Evolutionary conservation across 2,329 filamentous ascomycete species (phyloP).

Genomic region (Monosporascus sp.): DNA sequence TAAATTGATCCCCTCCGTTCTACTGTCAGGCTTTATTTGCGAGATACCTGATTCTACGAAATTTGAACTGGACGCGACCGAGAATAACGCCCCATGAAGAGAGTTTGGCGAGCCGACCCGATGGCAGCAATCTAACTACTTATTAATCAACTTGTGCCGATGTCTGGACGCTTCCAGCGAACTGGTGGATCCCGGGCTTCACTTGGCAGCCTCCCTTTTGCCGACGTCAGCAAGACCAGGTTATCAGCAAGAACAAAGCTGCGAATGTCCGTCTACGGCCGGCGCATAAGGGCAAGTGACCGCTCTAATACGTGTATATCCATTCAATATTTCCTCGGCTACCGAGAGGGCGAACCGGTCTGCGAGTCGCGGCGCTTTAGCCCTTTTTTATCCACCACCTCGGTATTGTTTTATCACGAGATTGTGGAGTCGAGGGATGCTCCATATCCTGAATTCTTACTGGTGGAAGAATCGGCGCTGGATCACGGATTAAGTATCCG

Average conservation of each 20-base stretch:
- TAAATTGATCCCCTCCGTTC: neutral
- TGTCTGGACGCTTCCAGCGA: neutral
- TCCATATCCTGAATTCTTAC: conserved; percentile 13
- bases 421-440: neutral
- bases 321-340: neutral
- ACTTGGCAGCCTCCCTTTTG: neutral
- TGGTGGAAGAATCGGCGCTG: conserved; percentile 31
- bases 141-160: neutral
- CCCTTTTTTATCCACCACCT: neutral
- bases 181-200: neutral
- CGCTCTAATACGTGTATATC: neutral
- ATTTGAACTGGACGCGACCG: neutral
- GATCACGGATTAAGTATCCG: conserved; percentile 15
- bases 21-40: neutral
- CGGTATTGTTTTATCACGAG: neutral
- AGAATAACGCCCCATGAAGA: neutral
- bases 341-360: too few relatives aligned
- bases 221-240: neutral
- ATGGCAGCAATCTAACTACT: neutral
- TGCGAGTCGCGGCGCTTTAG: neutral
- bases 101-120: neutral
- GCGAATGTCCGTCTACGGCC: neutral
- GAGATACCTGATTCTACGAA: neutral
- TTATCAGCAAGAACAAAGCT: neutral
- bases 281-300: too few relatives aligned